A percentile compares a stretch with the other conserved stretches of the same genome.
phyloP scores from a whole-genome alignment of 768 basidiomycete genomes.

The Mycena vitilis region DNA sequence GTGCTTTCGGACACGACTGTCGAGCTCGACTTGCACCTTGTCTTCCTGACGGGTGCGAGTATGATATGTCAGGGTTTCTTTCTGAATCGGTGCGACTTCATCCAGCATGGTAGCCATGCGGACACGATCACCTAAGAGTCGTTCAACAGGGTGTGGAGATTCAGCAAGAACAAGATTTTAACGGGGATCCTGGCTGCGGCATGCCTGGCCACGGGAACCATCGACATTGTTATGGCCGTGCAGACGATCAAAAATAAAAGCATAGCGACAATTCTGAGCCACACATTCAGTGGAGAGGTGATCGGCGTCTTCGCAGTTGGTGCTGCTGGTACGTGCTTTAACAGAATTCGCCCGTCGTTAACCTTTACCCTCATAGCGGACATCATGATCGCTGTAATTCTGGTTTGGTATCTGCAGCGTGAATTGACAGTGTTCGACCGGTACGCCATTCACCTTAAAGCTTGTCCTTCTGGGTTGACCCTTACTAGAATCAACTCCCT shows the following conservation, averaged over 20 bases:
- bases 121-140: too few species aligned
- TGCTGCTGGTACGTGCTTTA: neutral
- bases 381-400: neutral
- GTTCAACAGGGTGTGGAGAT: slow-evolving; percentile 8
- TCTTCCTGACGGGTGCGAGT: slow-evolving; percentile 30
- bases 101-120: too few species aligned
- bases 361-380: slow-evolving; percentile 1
- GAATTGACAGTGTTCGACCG: slow-evolving; percentile 7
- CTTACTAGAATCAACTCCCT: neutral
- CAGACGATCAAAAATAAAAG: neutral
- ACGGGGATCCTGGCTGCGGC: neutral
- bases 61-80: slow-evolving; percentile 36
- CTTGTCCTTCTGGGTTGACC: neutral
- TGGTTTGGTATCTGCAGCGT: slow-evolving; percentile 8
- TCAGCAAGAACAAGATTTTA: neutral
- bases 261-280: neutral
- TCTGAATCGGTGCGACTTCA: slow-evolving; percentile 26
- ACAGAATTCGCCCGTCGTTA: neutral
- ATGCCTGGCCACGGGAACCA: slow-evolving; percentile 6
- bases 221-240: slow-evolving; percentile 1
- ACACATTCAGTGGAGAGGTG: neutral
- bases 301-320: slow-evolving; percentile 1
- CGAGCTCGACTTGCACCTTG: slow-evolving; percentile 30
- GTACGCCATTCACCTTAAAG: neutral
- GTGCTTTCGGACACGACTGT: slow-evolving; percentile 23